Percentiles rank a stretch among this genome's conserved stretches.
phyloP scores from a whole-genome alignment of 2,329 filamentous ascomycete genomes.

The Fusarium dimerum region DNA sequence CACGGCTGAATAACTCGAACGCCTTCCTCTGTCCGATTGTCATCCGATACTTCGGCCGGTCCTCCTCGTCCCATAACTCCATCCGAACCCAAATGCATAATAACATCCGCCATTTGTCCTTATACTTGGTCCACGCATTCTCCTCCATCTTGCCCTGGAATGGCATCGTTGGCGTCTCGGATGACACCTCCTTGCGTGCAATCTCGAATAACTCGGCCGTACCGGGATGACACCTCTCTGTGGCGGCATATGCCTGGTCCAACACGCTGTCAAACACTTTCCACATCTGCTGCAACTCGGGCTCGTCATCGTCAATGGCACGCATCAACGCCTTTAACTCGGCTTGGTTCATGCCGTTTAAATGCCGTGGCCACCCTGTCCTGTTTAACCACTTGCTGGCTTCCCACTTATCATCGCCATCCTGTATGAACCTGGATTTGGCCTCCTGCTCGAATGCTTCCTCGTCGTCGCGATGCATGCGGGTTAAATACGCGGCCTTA shows the following conservation, averaged over 20 bases:
- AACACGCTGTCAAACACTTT: slow-evolving; percentile 1
- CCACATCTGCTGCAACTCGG: slow-evolving; percentile 1
- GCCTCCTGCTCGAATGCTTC: background rate
- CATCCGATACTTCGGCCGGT: too few species aligned
- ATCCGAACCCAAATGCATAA: slow-evolving; percentile 1
- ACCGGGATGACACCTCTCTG: background rate
- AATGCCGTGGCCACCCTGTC: background rate
- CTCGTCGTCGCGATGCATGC: too few species aligned
- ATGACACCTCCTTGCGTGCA: background rate
- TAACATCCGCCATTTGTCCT: slow-evolving; percentile 1
- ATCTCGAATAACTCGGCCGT: background rate
- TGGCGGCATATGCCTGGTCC: background rate
- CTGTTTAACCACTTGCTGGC: background rate
- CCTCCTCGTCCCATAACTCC: background rate
- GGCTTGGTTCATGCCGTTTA: background rate
- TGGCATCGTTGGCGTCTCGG: background rate
- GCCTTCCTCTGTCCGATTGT: too few species aligned
- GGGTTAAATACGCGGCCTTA: background rate
- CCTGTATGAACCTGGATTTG: background rate
- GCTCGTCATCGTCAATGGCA: background rate
- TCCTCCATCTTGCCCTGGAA: slow-evolving; percentile 4
- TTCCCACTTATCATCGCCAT: background rate
- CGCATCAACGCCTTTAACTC: background rate
- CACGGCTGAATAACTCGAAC: too few species aligned
- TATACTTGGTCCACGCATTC: background rate